Evolutionary conservation across 129 eudicot genomes (phyloP).

Genomic region (Flaveria trinervia): DNA sequence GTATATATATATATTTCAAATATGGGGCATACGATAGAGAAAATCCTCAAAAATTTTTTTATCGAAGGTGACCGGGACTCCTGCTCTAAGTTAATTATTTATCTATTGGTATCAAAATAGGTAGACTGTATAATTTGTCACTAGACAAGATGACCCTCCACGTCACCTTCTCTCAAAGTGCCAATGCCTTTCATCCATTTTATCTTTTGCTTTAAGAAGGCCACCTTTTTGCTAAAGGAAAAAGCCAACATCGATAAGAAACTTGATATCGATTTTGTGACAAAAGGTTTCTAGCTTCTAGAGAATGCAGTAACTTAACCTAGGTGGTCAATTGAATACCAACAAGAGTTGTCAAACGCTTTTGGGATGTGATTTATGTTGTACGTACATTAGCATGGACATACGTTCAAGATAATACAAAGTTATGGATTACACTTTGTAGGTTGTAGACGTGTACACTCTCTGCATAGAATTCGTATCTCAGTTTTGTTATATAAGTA

Average conservation of each 20-base stretch:
- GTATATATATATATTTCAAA: too few species aligned
- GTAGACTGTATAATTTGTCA: neutral
- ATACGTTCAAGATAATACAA: too few species aligned
- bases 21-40: too few species aligned
- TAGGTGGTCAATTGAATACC: neutral
- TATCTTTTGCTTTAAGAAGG: slow-evolving; percentile 12
- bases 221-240: slow-evolving; percentile 17
- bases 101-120: neutral
- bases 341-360: neutral
- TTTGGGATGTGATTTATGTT: neutral
- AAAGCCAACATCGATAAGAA: slow-evolving; percentile 1
- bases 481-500: too few species aligned
- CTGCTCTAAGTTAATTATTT: neutral
- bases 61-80: too few species aligned
- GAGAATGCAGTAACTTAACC: neutral
- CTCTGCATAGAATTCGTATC: too few species aligned
- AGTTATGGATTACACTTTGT: too few species aligned
- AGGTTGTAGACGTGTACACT: too few species aligned
- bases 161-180: slow-evolving; percentile 3
- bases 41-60: too few species aligned
- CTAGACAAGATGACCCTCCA: slow-evolving; percentile 20
- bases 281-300: neutral
- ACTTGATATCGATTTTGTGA: slow-evolving; percentile 7
- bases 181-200: neutral
- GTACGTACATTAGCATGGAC: too few species aligned